Percentiles rank a stretch among this genome's conserved stretches.
These are phyloP conservation scores for Paralagenidium karlingii DNA, from an alignment of 352 stramenopile genomes.

Conservation along the genomic window DNA sequence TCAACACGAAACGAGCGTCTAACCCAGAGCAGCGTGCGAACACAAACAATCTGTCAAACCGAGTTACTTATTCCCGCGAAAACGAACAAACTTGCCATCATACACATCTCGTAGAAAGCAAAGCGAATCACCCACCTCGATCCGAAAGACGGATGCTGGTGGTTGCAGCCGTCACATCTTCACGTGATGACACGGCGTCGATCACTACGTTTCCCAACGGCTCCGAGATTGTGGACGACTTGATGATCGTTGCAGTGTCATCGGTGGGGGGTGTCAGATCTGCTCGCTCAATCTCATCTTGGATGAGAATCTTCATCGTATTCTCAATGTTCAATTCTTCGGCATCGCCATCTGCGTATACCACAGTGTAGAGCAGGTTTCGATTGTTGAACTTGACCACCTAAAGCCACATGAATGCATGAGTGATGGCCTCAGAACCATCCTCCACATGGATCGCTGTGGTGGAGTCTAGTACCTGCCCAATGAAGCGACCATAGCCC, in stretches of 20 bases:
- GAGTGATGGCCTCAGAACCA: background rate
- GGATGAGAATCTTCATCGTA: constrained; percentile 76
- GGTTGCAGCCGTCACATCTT: constrained; percentile 5
- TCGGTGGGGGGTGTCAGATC: constrained; percentile 34
- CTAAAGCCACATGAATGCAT: constrained; percentile 3
- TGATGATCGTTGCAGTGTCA: constrained; percentile 7
- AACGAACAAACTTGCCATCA: no score
- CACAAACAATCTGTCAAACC: constrained; percentile 63
- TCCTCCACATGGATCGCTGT: no score
- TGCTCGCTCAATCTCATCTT: constrained; percentile 73
- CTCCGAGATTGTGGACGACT: constrained; percentile 8
- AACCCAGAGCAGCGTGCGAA: no score
- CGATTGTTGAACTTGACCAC: constrained; percentile 78
- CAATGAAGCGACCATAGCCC: constrained; percentile 67
- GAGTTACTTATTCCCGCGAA: constrained; percentile 25
- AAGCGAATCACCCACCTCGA: constrained; percentile 3
- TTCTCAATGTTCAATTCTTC: constrained; percentile 64
- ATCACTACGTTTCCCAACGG: background rate
- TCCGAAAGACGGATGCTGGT: constrained; percentile 2
- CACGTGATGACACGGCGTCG: background rate
- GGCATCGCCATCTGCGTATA: constrained; percentile 72
- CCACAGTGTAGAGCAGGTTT: constrained; percentile 55
- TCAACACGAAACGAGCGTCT: constrained; percentile 59
- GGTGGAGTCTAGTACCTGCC: constrained; percentile 40
- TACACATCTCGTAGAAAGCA: no score